phyloP scores from a whole-genome alignment of 2,329 filamentous ascomycete genomes.

The Epichloe brachyelytri region DNA sequence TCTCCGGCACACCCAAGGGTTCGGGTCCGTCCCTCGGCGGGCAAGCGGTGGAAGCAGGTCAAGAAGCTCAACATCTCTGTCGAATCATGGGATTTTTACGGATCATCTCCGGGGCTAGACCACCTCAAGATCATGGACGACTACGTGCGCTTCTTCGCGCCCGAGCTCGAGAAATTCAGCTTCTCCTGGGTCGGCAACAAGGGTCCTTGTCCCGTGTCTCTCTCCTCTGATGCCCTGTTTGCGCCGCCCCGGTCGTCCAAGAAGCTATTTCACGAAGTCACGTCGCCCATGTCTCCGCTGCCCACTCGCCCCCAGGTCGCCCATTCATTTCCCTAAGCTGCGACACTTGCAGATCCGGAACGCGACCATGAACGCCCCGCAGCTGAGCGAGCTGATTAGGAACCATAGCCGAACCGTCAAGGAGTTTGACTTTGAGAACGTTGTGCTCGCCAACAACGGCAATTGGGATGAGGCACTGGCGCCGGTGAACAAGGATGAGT shows the following conservation, averaged over 20 bases:
- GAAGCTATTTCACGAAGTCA: conserved; percentile 53
- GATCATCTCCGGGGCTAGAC: conserved; percentile 46
- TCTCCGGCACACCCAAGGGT: conserved; percentile 59
- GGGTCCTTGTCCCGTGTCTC: conserved; percentile 60
- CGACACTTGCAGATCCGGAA: conserved; percentile 61
- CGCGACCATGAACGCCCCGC: conserved; percentile 53
- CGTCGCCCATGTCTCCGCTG: conserved; percentile 50
- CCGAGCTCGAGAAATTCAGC: conserved; percentile 52
- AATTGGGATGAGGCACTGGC: conserved; percentile 76
- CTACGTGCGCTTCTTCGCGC: conserved; percentile 60
- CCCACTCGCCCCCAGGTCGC: conserved; percentile 36
- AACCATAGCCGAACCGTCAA: conserved; percentile 54
- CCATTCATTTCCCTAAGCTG: conserved; percentile 54
- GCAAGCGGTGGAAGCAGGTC: conserved; percentile 66
- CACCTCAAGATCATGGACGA: conserved; percentile 70
- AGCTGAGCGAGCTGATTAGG: conserved; percentile 56
- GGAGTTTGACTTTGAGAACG: conserved; percentile 71
- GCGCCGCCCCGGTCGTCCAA: conserved; percentile 37
- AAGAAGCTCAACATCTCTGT: conserved; percentile 59
- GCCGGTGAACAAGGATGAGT: conserved; percentile 40
- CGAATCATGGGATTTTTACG: conserved; percentile 54
- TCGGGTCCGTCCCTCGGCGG: conserved; percentile 59
- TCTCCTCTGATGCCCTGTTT: conserved; percentile 59
- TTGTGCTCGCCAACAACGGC: conserved; percentile 52
- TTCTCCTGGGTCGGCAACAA: conserved; percentile 70